Conservation (phyloP, 2,329 filamentous ascomycete species). For the Cryoendolithus antarcticus region DNA sequence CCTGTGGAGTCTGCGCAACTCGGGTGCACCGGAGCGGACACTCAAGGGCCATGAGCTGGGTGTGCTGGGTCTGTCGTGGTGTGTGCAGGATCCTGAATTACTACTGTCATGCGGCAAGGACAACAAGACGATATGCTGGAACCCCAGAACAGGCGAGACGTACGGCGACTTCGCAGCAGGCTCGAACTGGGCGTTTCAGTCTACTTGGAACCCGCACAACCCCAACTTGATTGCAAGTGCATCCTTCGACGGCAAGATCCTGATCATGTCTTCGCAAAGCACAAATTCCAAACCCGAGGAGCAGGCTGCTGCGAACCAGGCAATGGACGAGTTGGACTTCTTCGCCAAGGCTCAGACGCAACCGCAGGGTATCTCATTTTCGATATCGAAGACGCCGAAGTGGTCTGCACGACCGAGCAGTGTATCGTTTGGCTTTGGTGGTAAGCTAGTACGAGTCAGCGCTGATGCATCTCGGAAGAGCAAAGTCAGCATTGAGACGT, state of each 20-base stretch:
- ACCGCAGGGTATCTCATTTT: slow-evolving; percentile 81
- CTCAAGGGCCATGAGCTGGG: slow-evolving; percentile 90
- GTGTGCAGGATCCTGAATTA: slow-evolving; percentile 75
- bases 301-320: slow-evolving; percentile 50
- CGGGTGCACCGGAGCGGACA: slow-evolving; percentile 78
- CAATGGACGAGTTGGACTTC: slow-evolving; percentile 85
- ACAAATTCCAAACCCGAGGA: slow-evolving; percentile 63
- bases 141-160: slow-evolving; percentile 76
- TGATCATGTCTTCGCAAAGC: slow-evolving; percentile 85
- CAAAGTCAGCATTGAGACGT: slow-evolving; percentile 72
- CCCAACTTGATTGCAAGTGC: slow-evolving; percentile 90
- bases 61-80: slow-evolving; percentile 91
- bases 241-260: slow-evolving; percentile 93
- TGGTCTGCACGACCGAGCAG: slow-evolving; percentile 81
- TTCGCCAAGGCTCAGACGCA: slow-evolving; percentile 88
- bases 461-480: slow-evolving; percentile 54
- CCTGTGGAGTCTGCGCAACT: slow-evolving; percentile 91
- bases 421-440: slow-evolving; percentile 89
- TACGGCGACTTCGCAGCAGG: slow-evolving; percentile 92
- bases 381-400: slow-evolving; percentile 69
- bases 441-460: slow-evolving; percentile 71
- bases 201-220: slow-evolving; percentile 85
- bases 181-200: slow-evolving; percentile 99
- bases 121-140: slow-evolving; percentile 92
- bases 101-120: slow-evolving; percentile 92